Percentiles rank a stretch among this genome's conserved stretches.
Evolutionary conservation across 2,329 filamentous ascomycete genomes (phyloP).

Genomic region (Trichoderma citrinoviride): DNA sequence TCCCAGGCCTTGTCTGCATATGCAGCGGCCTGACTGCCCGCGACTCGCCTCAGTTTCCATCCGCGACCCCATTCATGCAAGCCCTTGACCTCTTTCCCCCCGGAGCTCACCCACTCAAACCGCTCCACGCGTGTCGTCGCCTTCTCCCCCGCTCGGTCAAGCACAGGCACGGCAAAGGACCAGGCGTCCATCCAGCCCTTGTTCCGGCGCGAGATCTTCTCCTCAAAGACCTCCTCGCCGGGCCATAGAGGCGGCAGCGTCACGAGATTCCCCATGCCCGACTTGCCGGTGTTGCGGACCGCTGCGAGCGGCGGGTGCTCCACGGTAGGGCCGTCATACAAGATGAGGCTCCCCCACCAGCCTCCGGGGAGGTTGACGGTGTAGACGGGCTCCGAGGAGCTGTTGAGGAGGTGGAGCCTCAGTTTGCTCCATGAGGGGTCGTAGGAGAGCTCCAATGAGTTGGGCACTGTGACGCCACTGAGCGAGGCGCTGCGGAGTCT

Average conservation of each 20-base stretch:
- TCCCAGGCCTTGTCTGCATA: neutral
- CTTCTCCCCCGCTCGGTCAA: constrained; percentile 13
- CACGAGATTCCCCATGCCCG: constrained; percentile 11
- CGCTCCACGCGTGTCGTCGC: constrained; percentile 29
- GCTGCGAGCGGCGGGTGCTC: constrained; percentile 16
- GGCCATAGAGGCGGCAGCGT: constrained; percentile 20
- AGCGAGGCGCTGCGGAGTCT: constrained; percentile 4
- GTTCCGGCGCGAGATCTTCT: constrained; percentile 16
- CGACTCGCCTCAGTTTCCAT: constrained; percentile 38
- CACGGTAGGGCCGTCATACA: constrained; percentile 20
- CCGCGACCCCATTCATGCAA: constrained; percentile 35
- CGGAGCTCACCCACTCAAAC: constrained; percentile 45
- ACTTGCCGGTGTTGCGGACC: constrained; percentile 5
- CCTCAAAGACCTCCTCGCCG: constrained; percentile 16
- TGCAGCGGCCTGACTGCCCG: neutral
- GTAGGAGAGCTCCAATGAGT: constrained; percentile 2
- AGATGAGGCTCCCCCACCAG: constrained; percentile 19
- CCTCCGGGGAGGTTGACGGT: constrained; percentile 6
- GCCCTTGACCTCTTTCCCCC: constrained; percentile 34
- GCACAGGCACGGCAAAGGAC: constrained; percentile 38
- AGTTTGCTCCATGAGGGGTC: constrained; percentile 19
- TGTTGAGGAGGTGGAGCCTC: neutral
- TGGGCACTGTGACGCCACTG: neutral
- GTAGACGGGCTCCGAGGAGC: constrained; percentile 7
- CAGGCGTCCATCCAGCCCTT: constrained; percentile 24